Conservation (phyloP, 331 rosid species). For the Arachis monticola region DNA sequence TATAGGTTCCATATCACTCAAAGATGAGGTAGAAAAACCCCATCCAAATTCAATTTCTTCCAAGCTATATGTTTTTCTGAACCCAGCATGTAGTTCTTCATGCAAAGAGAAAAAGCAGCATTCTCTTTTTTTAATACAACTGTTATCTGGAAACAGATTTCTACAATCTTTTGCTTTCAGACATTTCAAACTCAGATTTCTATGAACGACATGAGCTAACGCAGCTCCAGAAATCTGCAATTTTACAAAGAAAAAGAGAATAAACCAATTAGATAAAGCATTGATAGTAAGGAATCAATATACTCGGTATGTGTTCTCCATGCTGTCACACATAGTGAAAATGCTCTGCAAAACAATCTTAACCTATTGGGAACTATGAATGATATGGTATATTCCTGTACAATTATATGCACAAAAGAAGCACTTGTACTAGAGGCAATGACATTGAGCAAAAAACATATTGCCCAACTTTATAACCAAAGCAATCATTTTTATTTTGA, state of each 20-base stretch:
- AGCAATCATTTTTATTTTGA: constrained; percentile 32
- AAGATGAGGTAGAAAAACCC: constrained; percentile 72
- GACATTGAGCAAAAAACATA: neutral
- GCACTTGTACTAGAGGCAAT: constrained; percentile 10
- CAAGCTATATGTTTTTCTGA: constrained; percentile 59
- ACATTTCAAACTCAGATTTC: constrained; percentile 62
- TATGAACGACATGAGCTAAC: constrained; percentile 51
- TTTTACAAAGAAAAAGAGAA: constrained; percentile 12
- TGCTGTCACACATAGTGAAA: constrained; percentile 21
- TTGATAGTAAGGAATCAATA: constrained; percentile 11
- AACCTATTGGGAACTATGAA: constrained; percentile 2
- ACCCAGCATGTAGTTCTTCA: constrained; percentile 50
- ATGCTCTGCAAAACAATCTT: constrained; percentile 29
- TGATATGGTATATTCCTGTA: constrained; percentile 12
- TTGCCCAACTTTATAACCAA: constrained; percentile 15
- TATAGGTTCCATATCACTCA: constrained; percentile 69
- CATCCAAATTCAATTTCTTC: constrained; percentile 79
- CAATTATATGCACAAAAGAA: neutral
- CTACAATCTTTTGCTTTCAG: constrained; percentile 69
- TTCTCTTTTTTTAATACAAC: constrained; percentile 41
- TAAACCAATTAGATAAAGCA: constrained; percentile 23
- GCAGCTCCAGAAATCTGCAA: constrained; percentile 74
- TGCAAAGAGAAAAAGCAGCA: constrained; percentile 36
- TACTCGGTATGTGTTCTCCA: constrained; percentile 20
- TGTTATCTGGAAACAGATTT: constrained; percentile 53